Evolutionary conservation across 768 basidiomycete species (phyloP).

Genomic region (Psilocybe cubensis): DNA sequence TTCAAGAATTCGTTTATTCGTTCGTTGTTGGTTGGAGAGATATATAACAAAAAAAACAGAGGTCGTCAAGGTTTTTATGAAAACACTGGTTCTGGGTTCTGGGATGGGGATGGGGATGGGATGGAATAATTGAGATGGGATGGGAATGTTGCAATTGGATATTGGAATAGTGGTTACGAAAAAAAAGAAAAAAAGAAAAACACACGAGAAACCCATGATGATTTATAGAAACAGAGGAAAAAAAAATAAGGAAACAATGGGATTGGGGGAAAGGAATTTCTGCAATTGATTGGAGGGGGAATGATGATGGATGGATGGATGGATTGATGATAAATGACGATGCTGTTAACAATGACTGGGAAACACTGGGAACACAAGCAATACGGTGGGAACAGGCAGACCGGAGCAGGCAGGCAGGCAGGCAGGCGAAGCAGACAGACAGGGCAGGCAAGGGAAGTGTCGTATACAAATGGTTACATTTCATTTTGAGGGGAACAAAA

Average conservation of each 20-base stretch:
- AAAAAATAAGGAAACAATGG: not conserved
- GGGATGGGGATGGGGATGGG: not conserved
- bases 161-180: not conserved
- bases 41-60: not conserved
- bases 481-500: not conserved
- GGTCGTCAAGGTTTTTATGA: not conserved
- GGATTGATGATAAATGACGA: not conserved
- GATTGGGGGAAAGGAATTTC: not conserved
- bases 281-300: constrained; percentile 7
- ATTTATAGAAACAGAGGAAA: not conserved
- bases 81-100: not conserved
- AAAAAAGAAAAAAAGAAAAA: not conserved
- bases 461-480: not conserved
- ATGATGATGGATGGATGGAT: constrained; percentile 9
- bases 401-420: not conserved
- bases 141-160: constrained; percentile 9
- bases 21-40: not conserved
- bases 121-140: not conserved
- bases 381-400: not conserved
- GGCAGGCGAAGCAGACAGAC: no score
- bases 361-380: no score
- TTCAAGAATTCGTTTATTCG: no score
- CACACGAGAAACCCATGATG: not conserved
- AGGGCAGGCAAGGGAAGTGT: not conserved
- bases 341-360: not conserved